Evolutionary conservation across 2,329 filamentous ascomycete genomes (phyloP).

Genomic region (Clarireedia hainanense): DNA sequence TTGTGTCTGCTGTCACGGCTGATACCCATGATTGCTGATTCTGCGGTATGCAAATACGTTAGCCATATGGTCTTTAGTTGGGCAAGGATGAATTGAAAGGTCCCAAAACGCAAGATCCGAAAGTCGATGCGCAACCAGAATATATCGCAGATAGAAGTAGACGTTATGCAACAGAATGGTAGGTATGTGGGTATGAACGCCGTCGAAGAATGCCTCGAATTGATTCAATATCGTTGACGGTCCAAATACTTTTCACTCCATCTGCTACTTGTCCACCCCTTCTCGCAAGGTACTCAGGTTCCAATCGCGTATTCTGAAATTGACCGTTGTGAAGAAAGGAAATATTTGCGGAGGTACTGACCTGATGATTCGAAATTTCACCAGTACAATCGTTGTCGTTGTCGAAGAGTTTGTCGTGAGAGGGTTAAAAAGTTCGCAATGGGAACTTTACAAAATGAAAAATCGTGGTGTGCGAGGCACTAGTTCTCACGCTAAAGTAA

Average conservation of each 20-base stretch:
- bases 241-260: not conserved
- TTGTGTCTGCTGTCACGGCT: conserved; percentile 99
- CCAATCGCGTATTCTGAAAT: not conserved
- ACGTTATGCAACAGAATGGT: not conserved
- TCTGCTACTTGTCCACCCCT: not conserved
- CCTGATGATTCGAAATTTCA: conserved; percentile 42
- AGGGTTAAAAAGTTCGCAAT: not conserved
- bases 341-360: conserved; percentile 29
- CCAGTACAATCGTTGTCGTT: conserved; percentile 37
- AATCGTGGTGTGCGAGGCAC: conserved; percentile 6
- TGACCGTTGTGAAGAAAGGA: not conserved
- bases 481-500: conserved; percentile 6
- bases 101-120: not conserved
- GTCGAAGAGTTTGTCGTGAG: conserved; percentile 9
- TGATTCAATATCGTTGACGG: not conserved
- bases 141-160: not conserved
- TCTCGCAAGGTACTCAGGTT: not conserved
- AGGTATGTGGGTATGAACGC: not conserved
- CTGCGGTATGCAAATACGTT: conserved; percentile 35
- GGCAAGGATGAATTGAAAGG: not conserved
- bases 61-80: conserved; percentile 12
- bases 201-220: not conserved
- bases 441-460: conserved; percentile 4
- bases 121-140: conserved; percentile 5
- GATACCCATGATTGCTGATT: conserved; percentile 94